Evolutionary conservation across 805 yeast genomes (phyloP).

Genomic region (Cyberlindnera maritima): DNA sequence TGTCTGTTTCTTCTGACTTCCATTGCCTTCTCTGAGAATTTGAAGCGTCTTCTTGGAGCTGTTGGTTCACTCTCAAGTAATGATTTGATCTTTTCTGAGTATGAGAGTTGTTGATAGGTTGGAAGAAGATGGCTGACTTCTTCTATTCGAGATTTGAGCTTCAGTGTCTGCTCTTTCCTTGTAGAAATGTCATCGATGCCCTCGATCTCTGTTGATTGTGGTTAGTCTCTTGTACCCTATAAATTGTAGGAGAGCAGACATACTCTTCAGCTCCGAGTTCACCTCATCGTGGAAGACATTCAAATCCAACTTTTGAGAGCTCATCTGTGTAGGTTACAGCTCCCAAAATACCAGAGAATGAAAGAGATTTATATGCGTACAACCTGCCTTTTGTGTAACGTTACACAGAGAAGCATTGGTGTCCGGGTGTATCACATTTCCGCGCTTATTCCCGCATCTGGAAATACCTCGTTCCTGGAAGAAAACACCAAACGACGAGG

Average conservation of each 20-base stretch:
- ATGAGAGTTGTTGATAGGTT: constrained; percentile 21
- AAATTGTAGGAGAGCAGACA: too few relatives aligned
- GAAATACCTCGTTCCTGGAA: neutral
- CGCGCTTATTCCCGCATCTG: neutral
- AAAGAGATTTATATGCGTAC: too few relatives aligned
- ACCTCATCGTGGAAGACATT: constrained; percentile 12
- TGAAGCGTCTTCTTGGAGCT: constrained; percentile 12
- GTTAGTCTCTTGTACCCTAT: too few relatives aligned
- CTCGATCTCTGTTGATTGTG: constrained; percentile 4
- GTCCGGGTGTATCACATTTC: neutral
- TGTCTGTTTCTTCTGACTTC: neutral
- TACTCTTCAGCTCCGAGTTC: constrained; percentile 9
- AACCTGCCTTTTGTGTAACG: too few relatives aligned
- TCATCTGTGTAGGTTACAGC: too few relatives aligned
- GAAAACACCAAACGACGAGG: neutral
- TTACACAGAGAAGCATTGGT: neutral
- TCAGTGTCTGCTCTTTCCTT: constrained; percentile 2
- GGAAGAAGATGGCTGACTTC: constrained; percentile 21
- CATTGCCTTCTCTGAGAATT: constrained; percentile 9
- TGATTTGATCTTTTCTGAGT: constrained; percentile 16
- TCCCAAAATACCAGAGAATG: too few relatives aligned
- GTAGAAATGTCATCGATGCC: neutral
- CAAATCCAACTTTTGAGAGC: constrained; percentile 4
- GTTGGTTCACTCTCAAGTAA: constrained; percentile 6
- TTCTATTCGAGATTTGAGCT: constrained; percentile 16